Evolutionary conservation across 1,139 yeast genomes (phyloP), one percentile per base, ranked within the genome.

Genomic region (Lodderomyces elongisporus): DNA sequence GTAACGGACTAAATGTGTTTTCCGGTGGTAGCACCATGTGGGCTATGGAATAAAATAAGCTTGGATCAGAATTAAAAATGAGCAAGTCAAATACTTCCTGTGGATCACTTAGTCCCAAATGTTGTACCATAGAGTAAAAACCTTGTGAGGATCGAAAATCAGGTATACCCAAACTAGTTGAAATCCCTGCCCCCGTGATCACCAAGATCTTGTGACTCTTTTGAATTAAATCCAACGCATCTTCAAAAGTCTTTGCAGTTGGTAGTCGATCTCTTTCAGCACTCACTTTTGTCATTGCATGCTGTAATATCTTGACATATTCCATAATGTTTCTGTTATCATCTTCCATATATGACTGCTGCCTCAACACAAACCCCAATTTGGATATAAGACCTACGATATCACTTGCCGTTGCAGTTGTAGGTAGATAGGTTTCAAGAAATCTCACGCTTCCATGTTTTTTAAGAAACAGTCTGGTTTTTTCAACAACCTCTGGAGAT

Each of bases 181-280:
- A 85, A 29, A 91, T 88, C 14, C 98, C 98, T 0, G 98, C 98
- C 4, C 98, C 98, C 0, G 96, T 87, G 17, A 91, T 62, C 1
- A 91, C 94, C 41, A 91, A 51, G 14, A 91, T 74, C 36, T 78
- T 81, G 14, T 69, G 54, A 1, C 93, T 77, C 8, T 60, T 61
- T 14, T 64, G 47, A 27, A 89, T 63, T 29, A 73, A 71, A 1
- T 63, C 62, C 3, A 76, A 56, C 1, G 82, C 77, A 42, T 80
- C 77, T n/a, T 79, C 80, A 4, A 85, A 49, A 1, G 80, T 74
- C 35, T 66, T 60, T 43, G 81, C 74, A 39, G 65, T 55, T 3
- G 69, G 64, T 22, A 79, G 46, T 40, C 81, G 60, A 4, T 71
- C 61, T 41, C 93, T 66, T 40, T 74, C 70, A 24, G 67, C 59